Base-by-base conservation (phyloP, 2,329 filamentous ascomycete species). In the Diaporthe amygdali region DNA sequence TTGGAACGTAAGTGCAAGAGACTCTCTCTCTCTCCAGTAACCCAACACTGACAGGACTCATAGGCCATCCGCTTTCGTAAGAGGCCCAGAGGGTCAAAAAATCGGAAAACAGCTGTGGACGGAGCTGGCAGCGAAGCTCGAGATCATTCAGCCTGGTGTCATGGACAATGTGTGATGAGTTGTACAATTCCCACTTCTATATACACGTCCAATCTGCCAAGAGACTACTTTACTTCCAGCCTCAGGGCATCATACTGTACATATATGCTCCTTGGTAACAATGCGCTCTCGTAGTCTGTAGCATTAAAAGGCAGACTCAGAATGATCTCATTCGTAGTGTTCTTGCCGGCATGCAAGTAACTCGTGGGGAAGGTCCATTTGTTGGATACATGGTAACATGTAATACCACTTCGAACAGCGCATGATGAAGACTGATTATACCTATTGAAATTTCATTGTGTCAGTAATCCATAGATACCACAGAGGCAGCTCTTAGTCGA, bases 161-260 rank as follows among this genome's bases (percentile, higher is more conserved):
- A 55, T 47, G 27, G 14, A 46, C 27, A 54, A 37, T n/a, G n/a
- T n/a, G 15, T 68, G 27, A 39, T 10, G n/a, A 39, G 30, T 39
- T 68, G 5, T 51, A 22, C 8, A 56, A 3, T 17, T 5, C 32
- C 5, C 30, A 27, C 27, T 44, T 34, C 39, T 49, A 56, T 27
- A n/a, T 59, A 30, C 27, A 51, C 15, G 22, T 15, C 17, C 25
- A 14, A 3, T 30, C 4, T 12, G 1, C 5, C 27, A 3, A 20
- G 14, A 25, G 44, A 15, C 75, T 80, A 86, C 68, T 78, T 77
- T 32, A 92, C 76, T 76, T 92, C 90, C 56, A 92, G 75, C 64
- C 90, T 82, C 76, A 92, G 75, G 2, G 90, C 90, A 80, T 92
- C 90, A 74, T 92, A 92, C 81, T 92, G 89, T 7, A 92, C 86